phyloP scores from a whole-genome alignment of 2,329 filamentous ascomycete species.

The Macroventuria anomochaeta region DNA sequence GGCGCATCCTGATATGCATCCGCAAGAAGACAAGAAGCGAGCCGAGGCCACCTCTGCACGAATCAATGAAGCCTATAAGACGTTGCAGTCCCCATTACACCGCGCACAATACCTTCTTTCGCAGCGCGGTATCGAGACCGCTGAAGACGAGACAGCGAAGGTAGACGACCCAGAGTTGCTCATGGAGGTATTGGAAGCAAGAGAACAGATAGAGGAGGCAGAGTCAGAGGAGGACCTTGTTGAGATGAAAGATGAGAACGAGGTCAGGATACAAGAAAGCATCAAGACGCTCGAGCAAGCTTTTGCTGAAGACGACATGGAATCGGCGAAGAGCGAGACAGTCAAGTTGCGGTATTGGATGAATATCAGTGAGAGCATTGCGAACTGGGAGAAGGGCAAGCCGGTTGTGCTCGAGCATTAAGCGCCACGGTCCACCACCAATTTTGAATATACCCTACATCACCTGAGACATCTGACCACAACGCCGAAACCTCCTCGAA shows the following conservation, averaged over 20 bases:
- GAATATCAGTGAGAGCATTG: constrained; percentile 80
- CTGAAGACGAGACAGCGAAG: constrained; percentile 76
- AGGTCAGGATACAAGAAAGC: constrained; percentile 68
- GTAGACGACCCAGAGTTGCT: constrained; percentile 75
- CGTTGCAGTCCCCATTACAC: constrained; percentile 75
- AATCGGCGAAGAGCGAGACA: constrained; percentile 72
- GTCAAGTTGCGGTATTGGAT: constrained; percentile 88
- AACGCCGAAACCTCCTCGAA: neutral
- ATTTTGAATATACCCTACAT: constrained; percentile 5
- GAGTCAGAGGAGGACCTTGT: constrained; percentile 68
- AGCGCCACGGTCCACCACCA: neutral
- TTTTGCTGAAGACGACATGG: constrained; percentile 71
- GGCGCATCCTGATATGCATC: constrained; percentile 74
- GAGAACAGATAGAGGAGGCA: constrained; percentile 65
- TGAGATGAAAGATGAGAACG: constrained; percentile 69
- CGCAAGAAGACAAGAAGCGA: constrained; percentile 58
- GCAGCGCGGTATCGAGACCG: constrained; percentile 75
- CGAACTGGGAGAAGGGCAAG: constrained; percentile 84
- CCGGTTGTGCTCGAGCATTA: constrained; percentile 63
- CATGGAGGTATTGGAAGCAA: constrained; percentile 78
- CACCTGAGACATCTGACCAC: neutral
- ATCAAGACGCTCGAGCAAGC: constrained; percentile 67
- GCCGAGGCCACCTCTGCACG: constrained; percentile 80
- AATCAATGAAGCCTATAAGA: constrained; percentile 93
- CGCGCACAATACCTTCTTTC: constrained; percentile 87